A percentile compares a stretch with the other conserved stretches of the same genome.
phyloP scores from a whole-genome alignment of 805 yeast genomes.

The Saccharomyces cerevisiae region DNA sequence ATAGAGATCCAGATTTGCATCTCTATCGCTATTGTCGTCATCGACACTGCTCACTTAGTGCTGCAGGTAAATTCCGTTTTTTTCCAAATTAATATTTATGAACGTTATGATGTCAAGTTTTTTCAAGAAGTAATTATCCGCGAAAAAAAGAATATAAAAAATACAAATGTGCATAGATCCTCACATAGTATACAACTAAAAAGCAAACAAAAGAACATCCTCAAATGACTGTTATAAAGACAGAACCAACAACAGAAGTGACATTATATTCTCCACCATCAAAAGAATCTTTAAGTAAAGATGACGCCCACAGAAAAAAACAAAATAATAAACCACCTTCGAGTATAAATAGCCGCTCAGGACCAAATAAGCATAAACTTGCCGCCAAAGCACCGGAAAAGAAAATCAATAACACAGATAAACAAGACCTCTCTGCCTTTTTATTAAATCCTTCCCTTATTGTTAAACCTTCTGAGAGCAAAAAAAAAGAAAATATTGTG shows the following conservation, averaged over 20 bases:
- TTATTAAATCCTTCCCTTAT: not conserved
- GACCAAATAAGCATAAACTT: not conserved
- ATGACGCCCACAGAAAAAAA: not conserved
- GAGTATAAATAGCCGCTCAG: constrained; percentile 1
- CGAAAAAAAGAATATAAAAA: not conserved
- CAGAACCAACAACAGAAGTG: constrained; percentile 1
- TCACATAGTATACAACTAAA: not conserved
- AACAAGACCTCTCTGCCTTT: not conserved
- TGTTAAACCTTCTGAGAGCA: not conserved
- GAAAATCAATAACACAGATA: not conserved
- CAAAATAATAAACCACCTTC: not conserved
- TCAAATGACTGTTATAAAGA: not conserved
- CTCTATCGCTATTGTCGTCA: no score
- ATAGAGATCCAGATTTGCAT: no score
- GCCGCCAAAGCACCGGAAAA: not conserved
- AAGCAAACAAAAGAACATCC: not conserved
- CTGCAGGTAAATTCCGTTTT: no score
- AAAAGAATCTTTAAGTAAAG: not conserved
- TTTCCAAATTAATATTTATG: no score
- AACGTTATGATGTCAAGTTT: no score
- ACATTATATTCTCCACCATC: not conserved
- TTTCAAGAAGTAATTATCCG: not conserved
- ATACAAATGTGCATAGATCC: not conserved
- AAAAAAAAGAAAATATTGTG: not conserved
- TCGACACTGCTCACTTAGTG: no score